Evolutionary conservation across 768 basidiomycete species (phyloP), one percentile per base, ranked within the genome.

Genomic region (Amanita pseudoporphyria): DNA sequence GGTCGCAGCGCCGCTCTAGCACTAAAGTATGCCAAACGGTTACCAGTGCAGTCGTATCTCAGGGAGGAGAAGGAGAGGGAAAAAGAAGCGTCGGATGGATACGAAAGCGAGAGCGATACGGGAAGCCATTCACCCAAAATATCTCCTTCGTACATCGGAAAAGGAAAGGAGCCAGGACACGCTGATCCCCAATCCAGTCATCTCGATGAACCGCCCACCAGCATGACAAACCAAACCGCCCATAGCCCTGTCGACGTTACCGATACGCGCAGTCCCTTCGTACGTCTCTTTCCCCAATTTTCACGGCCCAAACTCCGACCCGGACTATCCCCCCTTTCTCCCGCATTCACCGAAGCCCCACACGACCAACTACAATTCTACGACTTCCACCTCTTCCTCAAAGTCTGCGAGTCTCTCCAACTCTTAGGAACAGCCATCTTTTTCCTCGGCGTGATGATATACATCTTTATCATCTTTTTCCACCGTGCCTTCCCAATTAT

Each of bases 391-490:
- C 28, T 37, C 5, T 41, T 48, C 47, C 38, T 48, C 38, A 48
- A 19, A 31, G n/a, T 31, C 26, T 48, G 47, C 30, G 47, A 48
- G 19, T 19, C 38, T 9, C 47, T 48, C 16, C 47, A 48, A 48
- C 47, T 48, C 37, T 1, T 48, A 1, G 47, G 47, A 1, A 48
- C 47, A 28, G 38, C 38, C 37, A 31, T 19, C 26, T 48, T 48
- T 26, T 48, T 48, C 38, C 21, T 40, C 9, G 38, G 47, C 36
- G 38, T 48, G 3, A 40, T 37, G 37, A 31, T 48, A 26, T 16
- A 40, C 38, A 48, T 48, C 26, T 48, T 48, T 26, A 22, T 48
- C 38, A 48, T 48, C 22, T 48, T 48, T 28, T 18, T 21, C 26
- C 30, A 39, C 12, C 28, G 26, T 9, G 28, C 28, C 6, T 48